Evolutionary conservation across 306 rosid genomes (phyloP), one percentile per base, ranked within the genome.

Genomic region (Begonia fuchsioides): DNA sequence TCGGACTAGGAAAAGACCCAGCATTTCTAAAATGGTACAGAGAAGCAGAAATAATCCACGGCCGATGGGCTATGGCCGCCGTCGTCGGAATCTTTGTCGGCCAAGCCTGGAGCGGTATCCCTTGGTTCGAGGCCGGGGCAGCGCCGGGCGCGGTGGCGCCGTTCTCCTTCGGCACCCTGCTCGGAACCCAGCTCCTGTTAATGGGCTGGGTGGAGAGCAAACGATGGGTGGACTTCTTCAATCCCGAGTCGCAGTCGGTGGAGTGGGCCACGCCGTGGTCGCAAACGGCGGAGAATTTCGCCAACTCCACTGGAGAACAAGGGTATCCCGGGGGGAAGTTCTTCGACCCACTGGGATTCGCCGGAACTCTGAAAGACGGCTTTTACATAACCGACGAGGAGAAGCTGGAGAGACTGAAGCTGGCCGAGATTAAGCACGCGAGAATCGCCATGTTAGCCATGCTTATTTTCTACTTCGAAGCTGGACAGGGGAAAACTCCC

Each of bases 241-340:
- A 79, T 73, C 98, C 98, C 0, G 98, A 92, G 32, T 92, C 96
- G 5, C 98, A 85, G 49, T 82, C 98, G 0, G 79, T 85, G 12
- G 94, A 85, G 39, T 92, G 96, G 98, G 98, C 96, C 9, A 92
- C 98, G 16, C 98, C 98, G 1, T 92, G 98, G 98, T 92, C 98
- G 5, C 77, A 56, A 66, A 90, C 94, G 0, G 68, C 98, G 0
- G 98, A 90, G 74, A 90, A 90, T 65, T 90, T 90, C 6, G 57
- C 85, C 35, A 90, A 90, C 19, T 55, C 82, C 18, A 90, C 98
- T 0, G 95, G 98, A 0, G 95, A 85, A 1, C 98, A 90, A 38
- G 98, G 98, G 26, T 90, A 92, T 55, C 98, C 96, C 0, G 98
- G 98, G 0, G 98, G 96, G 41, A 92, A 92, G 43, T 92, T 90